These are phyloP conservation scores for Colletotrichum trifolii DNA, from an alignment of 2,329 filamentous ascomycete genomes.

Conservation along the genomic window DNA sequence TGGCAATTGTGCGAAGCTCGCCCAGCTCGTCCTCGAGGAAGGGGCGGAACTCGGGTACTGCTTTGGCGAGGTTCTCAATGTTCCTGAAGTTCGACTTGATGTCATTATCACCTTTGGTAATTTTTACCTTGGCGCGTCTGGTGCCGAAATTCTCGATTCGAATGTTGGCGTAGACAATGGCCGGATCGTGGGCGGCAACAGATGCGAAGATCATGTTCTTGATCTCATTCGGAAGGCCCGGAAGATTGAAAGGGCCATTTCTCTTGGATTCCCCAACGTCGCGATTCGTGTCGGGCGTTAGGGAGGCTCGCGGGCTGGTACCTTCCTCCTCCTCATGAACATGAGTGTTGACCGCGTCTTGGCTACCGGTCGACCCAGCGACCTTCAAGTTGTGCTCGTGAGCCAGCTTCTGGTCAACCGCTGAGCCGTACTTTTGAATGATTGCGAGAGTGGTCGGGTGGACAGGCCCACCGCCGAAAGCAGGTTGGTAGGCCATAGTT, in stretches of 20 bases:
- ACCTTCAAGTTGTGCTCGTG: no score
- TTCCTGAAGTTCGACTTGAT: neutral
- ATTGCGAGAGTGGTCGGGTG: no score
- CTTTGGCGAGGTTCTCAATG: neutral
- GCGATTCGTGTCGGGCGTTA: no score
- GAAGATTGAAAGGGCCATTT: neutral
- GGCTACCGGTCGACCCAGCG: no score
- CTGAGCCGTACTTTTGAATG: no score
- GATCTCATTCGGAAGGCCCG: neutral
- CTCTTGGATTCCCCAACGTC: neutral
- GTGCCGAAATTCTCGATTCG: neutral
- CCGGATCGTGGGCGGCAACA: neutral
- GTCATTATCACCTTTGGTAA: neutral
- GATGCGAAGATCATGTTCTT: conserved; percentile 1
- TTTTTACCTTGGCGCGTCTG: neutral
- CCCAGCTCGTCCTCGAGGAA: conserved; percentile 35
- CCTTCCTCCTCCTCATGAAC: no score
- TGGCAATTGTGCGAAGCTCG: neutral
- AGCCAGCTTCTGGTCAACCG: no score
- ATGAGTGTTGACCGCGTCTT: no score
- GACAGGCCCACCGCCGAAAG: no score
- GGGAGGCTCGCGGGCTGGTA: no score
- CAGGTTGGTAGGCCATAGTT: no score
- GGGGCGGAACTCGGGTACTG: neutral
- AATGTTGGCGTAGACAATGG: neutral